Evolutionary conservation across 495 filamentous ascomycete species (phyloP), one percentile per base, ranked within the genome.

Genomic region (Tetracladium marchalianum): DNA sequence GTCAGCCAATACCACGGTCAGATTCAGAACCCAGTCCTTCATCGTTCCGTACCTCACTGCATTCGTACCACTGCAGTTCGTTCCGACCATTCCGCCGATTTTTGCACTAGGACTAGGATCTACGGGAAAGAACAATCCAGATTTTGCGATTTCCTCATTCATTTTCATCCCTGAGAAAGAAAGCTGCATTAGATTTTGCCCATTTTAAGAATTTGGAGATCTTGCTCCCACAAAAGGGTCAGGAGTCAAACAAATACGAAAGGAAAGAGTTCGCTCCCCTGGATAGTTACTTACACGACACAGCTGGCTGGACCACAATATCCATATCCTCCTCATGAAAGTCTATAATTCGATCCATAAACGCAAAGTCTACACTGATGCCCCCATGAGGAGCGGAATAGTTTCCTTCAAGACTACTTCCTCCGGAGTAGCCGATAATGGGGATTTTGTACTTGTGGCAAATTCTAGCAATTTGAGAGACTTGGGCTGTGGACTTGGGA

Each of bases 291-390:
- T 7, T 27, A 27, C 22, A 27, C 10, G 80, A 77, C 31, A 95
- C 84, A 8, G 80, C 80, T 5, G 89, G 90, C 55, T 95, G 90
- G 9, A 95, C 88, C 8, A 90, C 80, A 45, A 94, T 67, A 56
- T 96, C 90, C 81, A 95, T 81, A 61, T 95, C 89, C 5, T 84
- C 80, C 44, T 84, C 79, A 60, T 92, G 82, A 41, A 95, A 70
- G 35, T 77, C 70, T 22, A 95, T 38, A 22, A 94, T 81, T 50
- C 80, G 73, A 57, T 92, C 78, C 90, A 96, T 96, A 49, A 68
- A 73, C 11, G 75, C 74, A 58, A 96, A 94, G 55, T 96, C 89
- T 34, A 96, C 82, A 46, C 81, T 88, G 62, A 96, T 73, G 12
- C 89, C 89, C 9, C 86, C 85, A 57, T 78, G 78, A 1, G 87